Evolutionary conservation across 1,284 basidiomycete genomes (phyloP).

Genomic region (Trametes hirsuta): DNA sequence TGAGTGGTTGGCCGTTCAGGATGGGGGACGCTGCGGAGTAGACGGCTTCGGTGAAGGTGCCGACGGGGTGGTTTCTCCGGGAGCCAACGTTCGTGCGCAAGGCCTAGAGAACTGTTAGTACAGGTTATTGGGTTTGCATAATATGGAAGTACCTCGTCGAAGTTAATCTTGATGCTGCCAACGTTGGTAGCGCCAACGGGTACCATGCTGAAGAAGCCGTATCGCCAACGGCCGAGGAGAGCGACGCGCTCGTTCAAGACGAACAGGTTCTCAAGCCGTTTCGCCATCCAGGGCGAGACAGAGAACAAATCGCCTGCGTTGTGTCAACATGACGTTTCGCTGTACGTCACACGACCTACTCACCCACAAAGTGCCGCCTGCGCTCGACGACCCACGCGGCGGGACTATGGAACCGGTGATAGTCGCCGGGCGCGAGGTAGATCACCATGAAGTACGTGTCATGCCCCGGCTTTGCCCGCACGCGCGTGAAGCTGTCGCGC

Average conservation of each 20-base stretch:
- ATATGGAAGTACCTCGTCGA: constrained; percentile 72
- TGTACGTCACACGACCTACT: constrained; percentile 23
- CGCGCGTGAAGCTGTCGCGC: constrained; percentile 44
- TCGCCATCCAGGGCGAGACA: constrained; percentile 95
- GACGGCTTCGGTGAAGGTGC: constrained; percentile 92
- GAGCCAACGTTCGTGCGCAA: constrained; percentile 80
- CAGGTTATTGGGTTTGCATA: neutral
- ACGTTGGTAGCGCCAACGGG: constrained; percentile 99
- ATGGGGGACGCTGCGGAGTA: constrained; percentile 83
- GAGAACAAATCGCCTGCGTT: constrained; percentile 87
- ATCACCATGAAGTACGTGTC: constrained; percentile 93
- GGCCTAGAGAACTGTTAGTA: constrained; percentile 42
- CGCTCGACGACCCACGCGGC: constrained; percentile 98
- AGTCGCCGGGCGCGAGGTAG: constrained; percentile 98
- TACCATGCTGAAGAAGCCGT: constrained; percentile 97
- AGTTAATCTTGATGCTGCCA: constrained; percentile 95
- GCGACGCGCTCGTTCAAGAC: constrained; percentile 98
- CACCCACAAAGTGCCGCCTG: constrained; percentile 91
- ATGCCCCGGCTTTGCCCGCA: constrained; percentile 68
- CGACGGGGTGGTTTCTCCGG: constrained; percentile 75
- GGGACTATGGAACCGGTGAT: constrained; percentile 97
- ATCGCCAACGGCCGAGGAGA: constrained; percentile 92
- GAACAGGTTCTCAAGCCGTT: constrained; percentile 90
- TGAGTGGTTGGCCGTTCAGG: constrained; percentile 88
- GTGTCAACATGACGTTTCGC: neutral